These are phyloP conservation scores for Boletus sp. DNA, from an alignment of 768 basidiomycete genomes.

Conservation along the genomic window DNA sequence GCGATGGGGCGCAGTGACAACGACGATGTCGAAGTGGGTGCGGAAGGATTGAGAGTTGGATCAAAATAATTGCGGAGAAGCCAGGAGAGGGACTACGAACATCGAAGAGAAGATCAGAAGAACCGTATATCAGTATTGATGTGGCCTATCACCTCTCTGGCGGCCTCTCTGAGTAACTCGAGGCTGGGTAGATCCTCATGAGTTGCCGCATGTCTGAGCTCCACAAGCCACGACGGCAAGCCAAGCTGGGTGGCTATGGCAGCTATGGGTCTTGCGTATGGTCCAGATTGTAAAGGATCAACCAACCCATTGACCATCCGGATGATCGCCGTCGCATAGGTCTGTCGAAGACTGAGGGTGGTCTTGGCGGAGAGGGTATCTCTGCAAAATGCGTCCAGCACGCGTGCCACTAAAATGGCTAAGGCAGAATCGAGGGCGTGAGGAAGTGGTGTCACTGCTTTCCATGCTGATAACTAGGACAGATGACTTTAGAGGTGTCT, in stretches of 20 bases:
- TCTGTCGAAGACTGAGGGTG: slow-evolving; percentile 61
- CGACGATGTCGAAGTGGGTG: slow-evolving; percentile 31
- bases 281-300: slow-evolving; percentile 86
- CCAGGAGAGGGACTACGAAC: slow-evolving; percentile 72
- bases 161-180: slow-evolving; percentile 71
- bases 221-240: slow-evolving; percentile 85
- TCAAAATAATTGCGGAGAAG: slow-evolving; percentile 81
- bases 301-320: slow-evolving; percentile 93
- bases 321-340: slow-evolving; percentile 77
- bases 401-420: slow-evolving; percentile 55
- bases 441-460: slow-evolving; percentile 66
- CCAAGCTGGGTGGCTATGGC: slow-evolving; percentile 84
- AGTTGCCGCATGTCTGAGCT: slow-evolving; percentile 91
- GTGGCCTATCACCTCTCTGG: slow-evolving; percentile 52
- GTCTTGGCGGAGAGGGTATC: slow-evolving; percentile 25
- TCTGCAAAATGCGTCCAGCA: slow-evolving; percentile 45
- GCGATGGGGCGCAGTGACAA: slow-evolving; percentile 51
- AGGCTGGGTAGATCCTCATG: slow-evolving; percentile 93
- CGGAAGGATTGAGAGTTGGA: slow-evolving; percentile 62
- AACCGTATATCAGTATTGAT: slow-evolving; percentile 1
- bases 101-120: slow-evolving; percentile 6
- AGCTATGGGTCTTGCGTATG: slow-evolving; percentile 87
- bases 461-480: slow-evolving; percentile 75
- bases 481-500: slow-evolving; percentile 6
- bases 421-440: slow-evolving; percentile 77